These are phyloP conservation scores for Nidularia pulvinata DNA, from an alignment of 768 basidiomycete species.

Conservation along the genomic window DNA sequence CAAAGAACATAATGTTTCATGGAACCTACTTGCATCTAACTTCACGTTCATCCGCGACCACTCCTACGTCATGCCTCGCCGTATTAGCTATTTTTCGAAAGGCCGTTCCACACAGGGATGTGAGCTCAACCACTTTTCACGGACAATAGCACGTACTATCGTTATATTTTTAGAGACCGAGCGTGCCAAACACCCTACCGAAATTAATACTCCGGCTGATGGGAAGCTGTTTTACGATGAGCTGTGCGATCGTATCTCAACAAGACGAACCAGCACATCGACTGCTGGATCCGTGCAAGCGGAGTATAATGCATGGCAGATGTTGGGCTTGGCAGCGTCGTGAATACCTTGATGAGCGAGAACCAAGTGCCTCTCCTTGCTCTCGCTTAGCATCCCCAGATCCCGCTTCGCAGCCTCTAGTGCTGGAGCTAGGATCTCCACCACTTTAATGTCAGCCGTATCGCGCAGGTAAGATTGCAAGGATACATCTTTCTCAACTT, in stretches of 20 bases:
- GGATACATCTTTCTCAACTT: no score
- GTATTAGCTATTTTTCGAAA: constrained; percentile 20
- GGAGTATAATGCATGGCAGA: no score
- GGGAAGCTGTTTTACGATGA: constrained; percentile 27
- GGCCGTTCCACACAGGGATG: constrained; percentile 12
- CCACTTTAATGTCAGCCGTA: no score
- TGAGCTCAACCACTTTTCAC: constrained; percentile 29
- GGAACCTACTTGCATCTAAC: constrained; percentile 29
- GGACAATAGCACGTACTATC: constrained; percentile 22
- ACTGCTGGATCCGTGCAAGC: no score
- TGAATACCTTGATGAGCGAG: no score
- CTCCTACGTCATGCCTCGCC: constrained; percentile 19
- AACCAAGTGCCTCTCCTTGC: no score
- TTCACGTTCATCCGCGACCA: constrained; percentile 28
- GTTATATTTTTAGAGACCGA: constrained; percentile 31
- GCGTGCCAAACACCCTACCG: constrained; percentile 22
- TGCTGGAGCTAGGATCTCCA: no score
- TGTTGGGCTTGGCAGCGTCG: no score
- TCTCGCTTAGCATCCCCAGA: no score
- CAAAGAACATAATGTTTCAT: constrained; percentile 37
- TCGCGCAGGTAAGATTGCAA: no score
- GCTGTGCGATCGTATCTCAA: constrained; percentile 23
- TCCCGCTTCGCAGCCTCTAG: no score
- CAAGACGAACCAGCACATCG: constrained; percentile 16
- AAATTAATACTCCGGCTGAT: constrained; percentile 6